phyloP scores from a whole-genome alignment of 768 basidiomycete species.

The Gloeopeniophorella convolvens region DNA sequence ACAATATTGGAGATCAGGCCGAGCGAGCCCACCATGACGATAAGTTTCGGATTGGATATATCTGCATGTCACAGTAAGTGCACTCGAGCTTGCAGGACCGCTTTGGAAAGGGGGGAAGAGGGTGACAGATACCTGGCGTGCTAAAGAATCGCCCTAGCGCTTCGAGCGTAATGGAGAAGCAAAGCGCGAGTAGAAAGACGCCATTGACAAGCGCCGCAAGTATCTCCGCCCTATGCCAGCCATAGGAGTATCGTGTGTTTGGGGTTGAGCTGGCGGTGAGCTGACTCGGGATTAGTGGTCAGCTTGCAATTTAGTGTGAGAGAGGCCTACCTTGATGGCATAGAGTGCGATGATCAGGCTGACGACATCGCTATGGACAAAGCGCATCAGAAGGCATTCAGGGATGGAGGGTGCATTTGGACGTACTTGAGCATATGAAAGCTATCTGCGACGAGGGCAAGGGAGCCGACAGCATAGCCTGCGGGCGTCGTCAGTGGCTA shows the following conservation, averaged over 20 bases:
- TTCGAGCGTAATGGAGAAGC: constrained; percentile 92
- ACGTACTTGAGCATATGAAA: constrained; percentile 98
- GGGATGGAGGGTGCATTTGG: neutral
- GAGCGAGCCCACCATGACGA: constrained; percentile 84
- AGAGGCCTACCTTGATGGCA: constrained; percentile 64
- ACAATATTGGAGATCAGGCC: constrained; percentile 90
- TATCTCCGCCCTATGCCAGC: constrained; percentile 98
- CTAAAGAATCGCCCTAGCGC: constrained; percentile 87
- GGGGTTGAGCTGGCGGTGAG: constrained; percentile 52
- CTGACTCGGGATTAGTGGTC: constrained; percentile 32
- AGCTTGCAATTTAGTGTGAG: constrained; percentile 9
- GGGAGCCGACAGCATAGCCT: constrained; percentile 95
- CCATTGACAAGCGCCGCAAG: constrained; percentile 94
- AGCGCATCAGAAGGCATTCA: constrained; percentile 9
- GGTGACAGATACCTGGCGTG: constrained; percentile 53
- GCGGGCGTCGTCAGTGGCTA: constrained; percentile 10
- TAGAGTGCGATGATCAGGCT: constrained; percentile 93
- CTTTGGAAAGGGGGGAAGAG: neutral
- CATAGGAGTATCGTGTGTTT: constrained; percentile 86
- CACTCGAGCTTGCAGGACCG: too few relatives aligned
- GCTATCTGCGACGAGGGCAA: constrained; percentile 92
- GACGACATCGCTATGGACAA: constrained; percentile 86
- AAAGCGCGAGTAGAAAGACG: constrained; percentile 92
- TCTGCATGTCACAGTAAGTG: constrained; percentile 41
- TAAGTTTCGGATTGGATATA: constrained; percentile 79